These are phyloP conservation scores for Rosa persica DNA, from an alignment of 306 rosid species.

Conservation along the genomic window DNA sequence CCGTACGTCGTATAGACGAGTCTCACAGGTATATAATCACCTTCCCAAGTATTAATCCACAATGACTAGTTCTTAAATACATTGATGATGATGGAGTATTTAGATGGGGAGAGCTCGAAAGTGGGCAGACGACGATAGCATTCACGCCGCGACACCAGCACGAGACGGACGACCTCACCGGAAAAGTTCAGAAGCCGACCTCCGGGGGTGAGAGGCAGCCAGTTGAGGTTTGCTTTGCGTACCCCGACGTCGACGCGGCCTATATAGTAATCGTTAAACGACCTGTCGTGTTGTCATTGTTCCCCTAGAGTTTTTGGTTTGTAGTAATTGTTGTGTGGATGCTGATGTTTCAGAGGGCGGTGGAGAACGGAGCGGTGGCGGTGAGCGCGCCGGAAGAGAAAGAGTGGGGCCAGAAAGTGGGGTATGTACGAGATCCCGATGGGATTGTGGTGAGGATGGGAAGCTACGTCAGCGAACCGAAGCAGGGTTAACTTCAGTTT, in stretches of 20 bases:
- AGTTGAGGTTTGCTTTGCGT: slow-evolving; percentile 69
- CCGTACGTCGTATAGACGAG: slow-evolving; percentile 73
- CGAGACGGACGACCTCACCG: slow-evolving; percentile 76
- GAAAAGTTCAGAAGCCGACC: slow-evolving; percentile 41
- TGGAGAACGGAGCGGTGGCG: slow-evolving; percentile 74
- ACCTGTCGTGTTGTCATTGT: background rate
- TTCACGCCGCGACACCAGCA: slow-evolving; percentile 77
- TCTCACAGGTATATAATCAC: slow-evolving; percentile 46
- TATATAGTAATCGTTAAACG: slow-evolving; percentile 40
- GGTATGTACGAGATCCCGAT: slow-evolving; percentile 75
- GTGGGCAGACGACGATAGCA: slow-evolving; percentile 75
- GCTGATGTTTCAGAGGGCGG: slow-evolving; percentile 55
- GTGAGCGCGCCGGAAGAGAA: slow-evolving; percentile 69
- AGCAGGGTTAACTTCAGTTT: slow-evolving; percentile 1
- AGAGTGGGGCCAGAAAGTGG: slow-evolving; percentile 90
- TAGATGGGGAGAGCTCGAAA: slow-evolving; percentile 91
- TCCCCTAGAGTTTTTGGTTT: background rate
- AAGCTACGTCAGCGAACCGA: slow-evolving; percentile 51
- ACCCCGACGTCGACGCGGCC: slow-evolving; percentile 70
- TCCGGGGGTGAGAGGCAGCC: slow-evolving; percentile 48
- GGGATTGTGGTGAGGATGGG: slow-evolving; percentile 80
- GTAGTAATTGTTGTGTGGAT: background rate
- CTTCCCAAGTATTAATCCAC: no score
- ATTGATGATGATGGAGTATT: background rate
- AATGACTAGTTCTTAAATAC: background rate